Percentiles rank a stretch among this genome's conserved stretches.
These are phyloP conservation scores for Tarenaya hassleriana DNA, from an alignment of 345 rosid species.

Conservation along the genomic window DNA sequence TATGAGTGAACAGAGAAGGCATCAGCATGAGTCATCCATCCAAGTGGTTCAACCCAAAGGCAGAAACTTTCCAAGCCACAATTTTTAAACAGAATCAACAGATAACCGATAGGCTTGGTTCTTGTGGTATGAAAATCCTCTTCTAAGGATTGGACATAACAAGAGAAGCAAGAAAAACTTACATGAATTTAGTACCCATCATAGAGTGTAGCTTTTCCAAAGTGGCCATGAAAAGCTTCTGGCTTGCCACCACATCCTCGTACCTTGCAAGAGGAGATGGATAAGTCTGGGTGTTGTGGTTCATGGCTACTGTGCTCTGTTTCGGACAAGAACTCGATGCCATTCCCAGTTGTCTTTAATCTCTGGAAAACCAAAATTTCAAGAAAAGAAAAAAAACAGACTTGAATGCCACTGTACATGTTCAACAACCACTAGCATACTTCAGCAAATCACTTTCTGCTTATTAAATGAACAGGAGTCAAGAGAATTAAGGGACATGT, in stretches of 20 bases:
- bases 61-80: slow-evolving; percentile 1
- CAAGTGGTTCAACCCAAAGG: slow-evolving; percentile 7
- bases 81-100: not conserved
- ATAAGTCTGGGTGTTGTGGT: slow-evolving; percentile 39
- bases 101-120: slow-evolving; percentile 7
- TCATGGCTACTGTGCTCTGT: slow-evolving; percentile 46
- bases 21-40: slow-evolving; percentile 10
- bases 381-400: not conserved
- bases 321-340: slow-evolving; percentile 76
- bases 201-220: slow-evolving; percentile 71
- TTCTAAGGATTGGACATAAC: too few species aligned
- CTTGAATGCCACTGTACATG: slow-evolving; percentile 16
- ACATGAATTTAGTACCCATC: slow-evolving; percentile 93
- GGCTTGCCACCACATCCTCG: slow-evolving; percentile 51
- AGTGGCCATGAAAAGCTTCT: slow-evolving; percentile 61
- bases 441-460: slow-evolving; percentile 11
- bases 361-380: slow-evolving; percentile 9
- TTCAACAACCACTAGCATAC: slow-evolving; percentile 7
- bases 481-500: slow-evolving; percentile 16
- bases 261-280: slow-evolving; percentile 64
- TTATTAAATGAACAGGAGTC: slow-evolving; percentile 22
- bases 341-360: slow-evolving; percentile 41
- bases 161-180: slow-evolving; percentile 21
- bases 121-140: too few species aligned
- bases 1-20: not conserved